A percentile compares a stretch with the other conserved stretches of the same genome.
phyloP scores from a whole-genome alignment of 2,329 filamentous ascomycete genomes.

The Stachybotrys chlorohalonatus region DNA sequence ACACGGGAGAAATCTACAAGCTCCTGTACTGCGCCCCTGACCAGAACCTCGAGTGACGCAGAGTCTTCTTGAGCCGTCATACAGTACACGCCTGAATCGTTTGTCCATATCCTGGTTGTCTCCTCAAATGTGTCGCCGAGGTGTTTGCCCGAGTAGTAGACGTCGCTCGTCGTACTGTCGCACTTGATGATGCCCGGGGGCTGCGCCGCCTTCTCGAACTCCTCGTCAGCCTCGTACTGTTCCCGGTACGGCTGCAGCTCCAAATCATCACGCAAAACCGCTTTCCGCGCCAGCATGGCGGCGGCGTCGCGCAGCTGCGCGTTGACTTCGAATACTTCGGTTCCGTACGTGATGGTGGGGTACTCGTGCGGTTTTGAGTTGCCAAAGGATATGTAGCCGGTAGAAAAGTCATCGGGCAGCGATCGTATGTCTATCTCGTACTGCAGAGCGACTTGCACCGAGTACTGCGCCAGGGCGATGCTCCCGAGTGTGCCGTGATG shows the following conservation, averaged over 20 bases:
- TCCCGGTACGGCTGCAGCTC: slow-evolving; percentile 43
- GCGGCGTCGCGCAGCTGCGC: slow-evolving; percentile 45
- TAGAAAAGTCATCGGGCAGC: slow-evolving; percentile 53
- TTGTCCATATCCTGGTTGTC: slow-evolving; percentile 55
- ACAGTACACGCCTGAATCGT: slow-evolving; percentile 59
- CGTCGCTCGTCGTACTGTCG: slow-evolving; percentile 61
- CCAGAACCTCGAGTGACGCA: slow-evolving; percentile 55
- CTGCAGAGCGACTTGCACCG: slow-evolving; percentile 66
- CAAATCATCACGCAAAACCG: slow-evolving; percentile 41
- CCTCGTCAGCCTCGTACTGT: slow-evolving; percentile 35
- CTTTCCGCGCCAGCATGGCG: slow-evolving; percentile 38
- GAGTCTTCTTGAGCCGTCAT: slow-evolving; percentile 67
- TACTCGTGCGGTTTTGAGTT: slow-evolving; percentile 44
- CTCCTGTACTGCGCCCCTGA: slow-evolving; percentile 47
- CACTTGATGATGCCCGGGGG: slow-evolving; percentile 52
- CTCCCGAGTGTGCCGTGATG: slow-evolving; percentile 55
- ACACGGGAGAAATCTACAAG: slow-evolving; percentile 57
- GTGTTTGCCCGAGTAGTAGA: slow-evolving; percentile 57
- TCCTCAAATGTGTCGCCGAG: slow-evolving; percentile 58
- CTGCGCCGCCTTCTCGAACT: slow-evolving; percentile 31
- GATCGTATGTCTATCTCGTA: slow-evolving; percentile 67
- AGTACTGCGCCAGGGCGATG: slow-evolving; percentile 60
- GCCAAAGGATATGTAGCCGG: slow-evolving; percentile 62
- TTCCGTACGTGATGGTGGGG: slow-evolving; percentile 53
- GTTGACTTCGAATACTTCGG: slow-evolving; percentile 62